Evolutionary conservation across 257 asterid genomes (phyloP).

Genomic region (Agastache rugosa): DNA sequence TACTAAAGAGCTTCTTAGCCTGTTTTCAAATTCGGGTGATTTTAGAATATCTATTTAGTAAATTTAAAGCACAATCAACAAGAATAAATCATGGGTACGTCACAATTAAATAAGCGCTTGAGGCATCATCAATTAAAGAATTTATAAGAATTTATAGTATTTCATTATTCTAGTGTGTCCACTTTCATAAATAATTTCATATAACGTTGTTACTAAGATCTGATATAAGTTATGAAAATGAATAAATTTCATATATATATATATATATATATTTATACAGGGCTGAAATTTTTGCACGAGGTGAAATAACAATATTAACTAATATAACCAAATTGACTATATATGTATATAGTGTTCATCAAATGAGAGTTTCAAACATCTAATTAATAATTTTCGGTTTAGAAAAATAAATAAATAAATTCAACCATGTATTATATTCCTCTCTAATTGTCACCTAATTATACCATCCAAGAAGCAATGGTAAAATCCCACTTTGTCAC

Average conservation of each 20-base stretch:
- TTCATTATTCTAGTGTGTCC: not conserved
- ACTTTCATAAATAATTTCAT: not conserved
- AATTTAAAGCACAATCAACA: not conserved
- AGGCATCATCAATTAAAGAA: not conserved
- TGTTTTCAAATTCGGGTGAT: no score
- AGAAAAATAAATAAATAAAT: not conserved
- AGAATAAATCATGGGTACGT: not conserved
- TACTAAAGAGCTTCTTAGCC: no score
- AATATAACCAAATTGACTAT: not conserved
- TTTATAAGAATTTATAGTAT: no score
- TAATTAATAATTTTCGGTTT: not conserved
- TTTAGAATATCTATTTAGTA: not conserved
- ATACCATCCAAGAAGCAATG: constrained; percentile 40
- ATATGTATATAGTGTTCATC: no score
- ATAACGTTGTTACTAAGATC: not conserved
- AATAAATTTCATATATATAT: no score
- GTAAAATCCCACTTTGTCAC: constrained; percentile 51
- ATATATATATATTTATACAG: no score
- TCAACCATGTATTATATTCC: constrained; percentile 1
- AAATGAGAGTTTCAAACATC: not conserved
- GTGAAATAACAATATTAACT: no score
- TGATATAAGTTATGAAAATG: no score
- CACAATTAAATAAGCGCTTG: not conserved
- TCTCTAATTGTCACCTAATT: constrained; percentile 32
- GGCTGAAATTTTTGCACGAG: no score